Base-by-base conservation (phyloP, 345 rosid species). In the Carallia pectinifolia region DNA sequence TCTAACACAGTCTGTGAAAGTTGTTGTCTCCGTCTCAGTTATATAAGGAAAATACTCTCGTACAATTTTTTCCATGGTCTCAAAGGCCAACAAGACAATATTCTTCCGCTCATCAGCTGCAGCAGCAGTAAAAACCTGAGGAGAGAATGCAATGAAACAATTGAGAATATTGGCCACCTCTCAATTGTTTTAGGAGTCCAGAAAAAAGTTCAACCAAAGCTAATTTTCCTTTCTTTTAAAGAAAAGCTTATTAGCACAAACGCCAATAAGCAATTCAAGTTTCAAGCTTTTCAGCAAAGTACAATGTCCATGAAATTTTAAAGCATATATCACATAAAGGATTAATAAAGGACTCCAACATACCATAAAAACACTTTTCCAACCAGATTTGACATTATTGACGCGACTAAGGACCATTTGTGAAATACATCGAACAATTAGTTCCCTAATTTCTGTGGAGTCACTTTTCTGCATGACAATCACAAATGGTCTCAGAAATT, bases 341-440 rank as follows among this genome's bases (percentile, higher is more conserved):
- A 62, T 44, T 27, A 58, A 54, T 10, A 18, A 34, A 16, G 16
- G 53, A 47, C 9, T 47, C 44, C 38, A 69, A 66, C 85, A 37
- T 89, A 94, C 98, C 96, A 82, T 77, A 80, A 94, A 94, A 77
- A 94, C 97, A 80, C 97, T 94, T 84, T 88, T 94, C 98, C 97
- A 94, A 30, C 98, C 98, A 80, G 98, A 94, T 80, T 94, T 94
- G 76, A 91, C 98, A 76, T 91, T 87, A 67, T 75, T 82, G 68
- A 91, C 98, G 38, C 95, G 96, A 81, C 88, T 86, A 69, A 94
- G 94, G 69, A 94, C 98, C 98, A 94, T 94, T 84, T 91, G 98
- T 58, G 97, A 94, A 74, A 91, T 85, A 78, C 95, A 91, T 76
- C 98, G 89, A 82, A 93, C 87, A 58, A 91, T 89, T 81, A 93